Evolutionary conservation across 129 eudicot genomes (phyloP).

Genomic region (Flaveria sonorensis): DNA sequence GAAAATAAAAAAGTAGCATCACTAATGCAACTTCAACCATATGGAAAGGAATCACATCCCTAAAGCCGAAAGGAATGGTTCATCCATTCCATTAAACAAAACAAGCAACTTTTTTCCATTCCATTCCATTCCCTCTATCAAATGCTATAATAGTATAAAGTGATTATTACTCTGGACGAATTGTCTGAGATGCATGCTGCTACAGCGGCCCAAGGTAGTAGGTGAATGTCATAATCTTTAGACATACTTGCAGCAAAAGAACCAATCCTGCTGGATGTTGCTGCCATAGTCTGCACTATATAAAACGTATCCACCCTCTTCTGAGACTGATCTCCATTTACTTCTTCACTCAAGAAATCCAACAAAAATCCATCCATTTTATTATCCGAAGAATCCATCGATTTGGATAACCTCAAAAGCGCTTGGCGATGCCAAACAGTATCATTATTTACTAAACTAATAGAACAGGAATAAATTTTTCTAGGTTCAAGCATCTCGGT

Average conservation of each 20-base stretch:
- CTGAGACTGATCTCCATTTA: slow-evolving; percentile 48
- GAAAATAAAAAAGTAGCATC: not conserved
- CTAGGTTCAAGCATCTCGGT: slow-evolving; percentile 64
- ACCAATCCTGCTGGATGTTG: slow-evolving; percentile 85
- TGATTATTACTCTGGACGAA: slow-evolving; percentile 55
- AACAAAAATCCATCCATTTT: slow-evolving; percentile 70
- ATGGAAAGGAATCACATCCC: slow-evolving; percentile 3
- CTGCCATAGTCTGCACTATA: slow-evolving; percentile 90
- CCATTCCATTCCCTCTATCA: not conserved
- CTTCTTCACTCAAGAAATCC: slow-evolving; percentile 79
- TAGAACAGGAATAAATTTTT: slow-evolving; percentile 69
- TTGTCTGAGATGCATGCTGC: slow-evolving; percentile 91
- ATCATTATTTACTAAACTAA: slow-evolving; percentile 53
- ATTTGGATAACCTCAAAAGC: slow-evolving; percentile 77
- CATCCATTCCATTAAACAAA: not conserved
- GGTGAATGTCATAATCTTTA: slow-evolving; percentile 87
- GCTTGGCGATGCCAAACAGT: slow-evolving; percentile 81
- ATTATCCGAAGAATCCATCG: slow-evolving; percentile 30
- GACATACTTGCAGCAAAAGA: slow-evolving; percentile 82
- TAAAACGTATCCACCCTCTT: slow-evolving; percentile 70
- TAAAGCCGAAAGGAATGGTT: not conserved
- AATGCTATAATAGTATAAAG: slow-evolving; percentile 14
- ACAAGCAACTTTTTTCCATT: not conserved
- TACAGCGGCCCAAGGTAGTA: slow-evolving; percentile 97
- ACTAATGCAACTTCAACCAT: not conserved